Evolutionary conservation across 2,329 filamentous ascomycete genomes (phyloP), one percentile per base, ranked within the genome.

Genomic region (Aspergillus persii): DNA sequence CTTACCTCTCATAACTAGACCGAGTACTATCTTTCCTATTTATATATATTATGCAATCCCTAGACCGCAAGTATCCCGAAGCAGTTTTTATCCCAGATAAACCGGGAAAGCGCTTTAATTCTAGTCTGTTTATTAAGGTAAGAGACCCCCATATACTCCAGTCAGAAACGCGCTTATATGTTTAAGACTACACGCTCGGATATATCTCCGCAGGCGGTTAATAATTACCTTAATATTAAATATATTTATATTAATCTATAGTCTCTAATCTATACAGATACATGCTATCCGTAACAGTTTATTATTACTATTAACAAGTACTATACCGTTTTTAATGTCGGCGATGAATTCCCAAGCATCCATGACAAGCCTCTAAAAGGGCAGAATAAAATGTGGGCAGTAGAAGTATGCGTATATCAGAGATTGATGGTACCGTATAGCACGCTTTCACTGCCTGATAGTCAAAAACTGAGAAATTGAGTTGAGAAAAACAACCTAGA

Each of bases 281-380:
- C 12, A 44, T 44, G 41, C 6, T 44, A 44, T 44, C 8, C 50
- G 33, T 53, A 73, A 65, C 61, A 65, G 64, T 59, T 70, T 64
- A 54, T 72, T 66, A 46, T 74, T 50, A 63, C 71, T 63, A 64
- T 56, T 31, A 8, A 56, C 54, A 12, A 33, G 47, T 47, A 56
- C 54, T 47, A 56, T 33, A 31, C 54, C 54, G 18, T 27, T 29
- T 56, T 56, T 31, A 6, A 44, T 47, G 30, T 56, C 18, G 5
- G 47, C 27, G 46, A 56, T 46, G 47, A 56, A 56, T 56, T 56
- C 23, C 49, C 50, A 5, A 56, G 54, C 54, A n/a, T 47, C 50
- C 54, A 56, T 56, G 54, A 30, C 47, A 50, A 56, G 23, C 47
- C n/a, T 50, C 47, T 41, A 47, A 44, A 12, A 44, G n/a, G n/a